Evolutionary conservation across 1,139 yeast genomes (phyloP), one percentile per base, ranked within the genome.

Genomic region (Diutina siamensis): DNA sequence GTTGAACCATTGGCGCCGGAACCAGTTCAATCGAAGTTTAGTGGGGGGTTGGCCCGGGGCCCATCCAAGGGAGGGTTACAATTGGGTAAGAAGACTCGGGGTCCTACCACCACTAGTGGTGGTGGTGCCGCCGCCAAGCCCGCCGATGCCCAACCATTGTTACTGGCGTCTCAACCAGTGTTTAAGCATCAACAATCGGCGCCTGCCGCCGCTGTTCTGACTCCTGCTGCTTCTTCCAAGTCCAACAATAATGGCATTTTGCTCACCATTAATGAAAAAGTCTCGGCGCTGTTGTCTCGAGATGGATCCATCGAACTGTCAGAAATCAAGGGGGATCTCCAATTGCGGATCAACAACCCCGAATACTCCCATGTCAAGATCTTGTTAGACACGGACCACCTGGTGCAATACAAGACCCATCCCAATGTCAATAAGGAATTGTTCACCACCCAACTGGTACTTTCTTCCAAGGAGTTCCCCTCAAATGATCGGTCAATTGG

Each of bases 271-370:
- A 80, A 80, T 56, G 98, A 92, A 64, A 80, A 82, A 54, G 70
- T 88, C 49, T 71, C 78, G 44, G 94, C 94, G 5, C 80, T 79
- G 56, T 73, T 89, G 51, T 69, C 83, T 22, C 82, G 97, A 58
- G 97, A 89, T 56, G 97, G 97, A 44, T 72, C 84, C 1, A 68
- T 88, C 48, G 61, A 74, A 46, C 69, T 78, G 27, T 77, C 88
- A 44, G 97, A 89, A 60, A 75, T 88, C 50, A 87, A 87, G 64
- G 98, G 98, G 60, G 94, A 84, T 55, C 71, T 92, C 55, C 95
- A 87, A 64, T 71, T 92, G 59, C 81, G 96, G 62, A 80, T 92
- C 54, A 88, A 84, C 59, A 76, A 87, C 55, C 69, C 83, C 13
- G 74, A 72, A 32, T 71, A 82, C 52, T 78, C 94, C 19, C 74